Percentiles rank a stretch among this genome's conserved stretches.
phyloP scores from a whole-genome alignment of 148 eudicot genomes.

The Chenopodium album region DNA sequence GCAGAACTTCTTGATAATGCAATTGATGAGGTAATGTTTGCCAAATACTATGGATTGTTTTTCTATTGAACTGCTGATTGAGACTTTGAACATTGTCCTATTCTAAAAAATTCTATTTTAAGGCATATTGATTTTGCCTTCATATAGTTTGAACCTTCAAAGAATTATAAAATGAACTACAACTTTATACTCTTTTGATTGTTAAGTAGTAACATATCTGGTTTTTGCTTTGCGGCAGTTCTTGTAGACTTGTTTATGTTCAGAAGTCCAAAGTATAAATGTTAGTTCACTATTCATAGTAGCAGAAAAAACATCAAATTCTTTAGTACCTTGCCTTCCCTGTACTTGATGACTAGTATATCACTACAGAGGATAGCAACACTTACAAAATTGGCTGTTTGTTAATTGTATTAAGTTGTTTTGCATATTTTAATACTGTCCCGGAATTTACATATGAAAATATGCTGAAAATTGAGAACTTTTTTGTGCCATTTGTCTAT shows the following conservation, averaged over 20 bases:
- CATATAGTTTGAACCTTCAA: not conserved
- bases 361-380: not conserved
- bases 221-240: not conserved
- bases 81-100: not conserved
- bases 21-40: slow-evolving; percentile 72
- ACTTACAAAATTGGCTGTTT: not conserved
- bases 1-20: slow-evolving; percentile 97
- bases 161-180: not conserved
- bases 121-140: not conserved
- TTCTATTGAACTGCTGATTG: not conserved
- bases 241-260: not conserved
- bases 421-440: not conserved
- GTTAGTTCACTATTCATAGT: not conserved
- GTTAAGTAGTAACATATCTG: not conserved
- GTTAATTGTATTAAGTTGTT: not conserved
- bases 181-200: not conserved
- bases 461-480: not conserved
- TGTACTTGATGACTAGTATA: not conserved
- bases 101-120: not conserved
- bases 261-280: not conserved
- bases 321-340: not conserved
- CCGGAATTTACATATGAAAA: not conserved
- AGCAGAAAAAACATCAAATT: not conserved
- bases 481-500: not conserved
- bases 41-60: not conserved